Evolutionary conservation across 371 early-diverging fungal genomes (phyloP).

Genomic region (Mucor saturninus): DNA sequence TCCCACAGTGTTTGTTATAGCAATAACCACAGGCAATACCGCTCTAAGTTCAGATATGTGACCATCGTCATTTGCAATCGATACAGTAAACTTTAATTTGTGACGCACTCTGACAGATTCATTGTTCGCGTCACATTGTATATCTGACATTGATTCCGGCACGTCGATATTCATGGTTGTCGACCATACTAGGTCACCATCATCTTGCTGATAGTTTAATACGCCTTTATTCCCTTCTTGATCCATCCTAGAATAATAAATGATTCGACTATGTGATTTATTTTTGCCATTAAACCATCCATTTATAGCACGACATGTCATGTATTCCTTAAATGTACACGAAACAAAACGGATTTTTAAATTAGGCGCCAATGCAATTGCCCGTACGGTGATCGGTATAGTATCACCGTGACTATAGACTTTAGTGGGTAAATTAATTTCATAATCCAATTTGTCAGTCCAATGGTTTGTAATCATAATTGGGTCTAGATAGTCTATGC

Average conservation of each 20-base stretch:
- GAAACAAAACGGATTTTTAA: constrained; percentile 27
- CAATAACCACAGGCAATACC: constrained; percentile 31
- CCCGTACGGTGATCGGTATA: constrained; percentile 30
- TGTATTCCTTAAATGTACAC: constrained; percentile 51
- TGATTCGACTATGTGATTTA: constrained; percentile 39
- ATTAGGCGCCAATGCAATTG: constrained; percentile 15
- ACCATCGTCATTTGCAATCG: constrained; percentile 27
- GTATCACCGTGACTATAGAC: constrained; percentile 31
- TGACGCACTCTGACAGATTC: constrained; percentile 36
- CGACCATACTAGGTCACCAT: constrained; percentile 2
- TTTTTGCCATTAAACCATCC: constrained; percentile 40
- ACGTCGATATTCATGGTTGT: constrained; percentile 28
- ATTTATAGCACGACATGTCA: constrained; percentile 37
- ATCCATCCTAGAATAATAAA: constrained; percentile 31
- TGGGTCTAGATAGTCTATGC: constrained; percentile 26
- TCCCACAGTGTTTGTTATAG: constrained; percentile 16
- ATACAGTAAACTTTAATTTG: constrained; percentile 32
- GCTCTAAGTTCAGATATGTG: constrained; percentile 32
- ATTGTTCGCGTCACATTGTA: constrained; percentile 40
- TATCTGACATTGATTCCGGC: constrained; percentile 29
- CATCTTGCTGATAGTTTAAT: background rate
- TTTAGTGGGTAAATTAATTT: constrained; percentile 38
- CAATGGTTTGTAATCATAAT: constrained; percentile 38
- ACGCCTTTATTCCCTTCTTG: constrained; percentile 1
- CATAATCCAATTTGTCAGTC: constrained; percentile 34